Evolutionary conservation across 257 asterid species (phyloP).

Genomic region (Lycium ferocissimum): DNA sequence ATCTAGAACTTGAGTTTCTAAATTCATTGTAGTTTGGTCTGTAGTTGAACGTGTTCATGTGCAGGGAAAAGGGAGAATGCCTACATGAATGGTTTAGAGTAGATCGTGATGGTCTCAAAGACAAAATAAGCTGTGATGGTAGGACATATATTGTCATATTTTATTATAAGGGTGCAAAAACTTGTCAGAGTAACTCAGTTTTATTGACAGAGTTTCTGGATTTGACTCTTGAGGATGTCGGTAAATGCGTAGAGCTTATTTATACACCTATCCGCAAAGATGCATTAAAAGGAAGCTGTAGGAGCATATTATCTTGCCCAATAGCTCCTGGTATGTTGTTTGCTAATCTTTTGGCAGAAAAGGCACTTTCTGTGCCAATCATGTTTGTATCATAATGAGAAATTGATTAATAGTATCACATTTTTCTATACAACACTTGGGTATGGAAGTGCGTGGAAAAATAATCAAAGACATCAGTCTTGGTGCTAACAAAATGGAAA

Average conservation of each 20-base stretch:
- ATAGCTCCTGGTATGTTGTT: conserved; percentile 75
- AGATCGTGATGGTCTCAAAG: conserved; percentile 62
- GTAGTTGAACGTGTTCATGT: conserved; percentile 35
- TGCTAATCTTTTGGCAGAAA: conserved; percentile 15
- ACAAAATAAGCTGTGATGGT: conserved; percentile 74
- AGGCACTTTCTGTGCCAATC: conserved; percentile 20
- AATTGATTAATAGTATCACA: not conserved
- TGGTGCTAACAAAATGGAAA: not conserved
- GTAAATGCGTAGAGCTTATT: conserved; percentile 69
- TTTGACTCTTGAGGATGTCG: conserved; percentile 75
- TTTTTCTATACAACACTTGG: conserved; percentile 23
- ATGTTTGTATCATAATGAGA: not conserved
- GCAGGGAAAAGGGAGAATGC: conserved; percentile 90
- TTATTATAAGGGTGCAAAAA: conserved; percentile 27
- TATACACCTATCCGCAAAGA: conserved; percentile 87
- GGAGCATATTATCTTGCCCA: conserved; percentile 62
- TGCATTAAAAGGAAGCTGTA: conserved; percentile 73
- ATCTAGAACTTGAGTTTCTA: conserved; percentile 28
- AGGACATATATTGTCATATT: conserved; percentile 26
- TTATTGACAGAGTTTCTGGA: conserved; percentile 70
- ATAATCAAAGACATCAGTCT: not conserved
- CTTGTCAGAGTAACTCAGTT: conserved; percentile 32
- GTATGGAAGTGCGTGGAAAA: not conserved
- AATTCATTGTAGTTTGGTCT: conserved; percentile 29
- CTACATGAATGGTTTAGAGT: conserved; percentile 80